Conservation (phyloP, 2,329 filamentous ascomycete species). For the Nannizzia gypsea region DNA sequence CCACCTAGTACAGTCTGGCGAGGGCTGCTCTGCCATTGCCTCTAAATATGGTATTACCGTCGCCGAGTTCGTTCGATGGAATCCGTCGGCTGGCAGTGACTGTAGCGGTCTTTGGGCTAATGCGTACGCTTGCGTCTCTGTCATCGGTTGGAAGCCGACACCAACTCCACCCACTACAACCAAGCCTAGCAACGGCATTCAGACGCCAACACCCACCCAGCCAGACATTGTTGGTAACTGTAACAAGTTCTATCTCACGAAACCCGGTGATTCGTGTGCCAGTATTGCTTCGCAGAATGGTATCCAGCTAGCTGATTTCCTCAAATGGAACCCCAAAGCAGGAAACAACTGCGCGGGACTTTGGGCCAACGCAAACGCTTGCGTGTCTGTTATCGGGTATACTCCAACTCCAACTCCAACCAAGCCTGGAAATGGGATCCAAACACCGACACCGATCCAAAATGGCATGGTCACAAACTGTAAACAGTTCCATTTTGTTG, state of each 20-base stretch:
- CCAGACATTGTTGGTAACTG: slow-evolving; percentile 14
- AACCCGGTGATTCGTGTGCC: slow-evolving; percentile 16
- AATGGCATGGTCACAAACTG: slow-evolving; percentile 17
- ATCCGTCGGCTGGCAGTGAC: background rate
- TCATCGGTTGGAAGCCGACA: slow-evolving; percentile 1
- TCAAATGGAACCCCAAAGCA: slow-evolving; percentile 18
- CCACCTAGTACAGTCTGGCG: background rate
- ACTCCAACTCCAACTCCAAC: background rate
- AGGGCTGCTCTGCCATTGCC: background rate
- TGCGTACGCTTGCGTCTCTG: slow-evolving; percentile 2
- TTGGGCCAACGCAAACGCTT: too few relatives aligned
- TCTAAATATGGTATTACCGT: background rate
- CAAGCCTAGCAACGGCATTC: background rate
- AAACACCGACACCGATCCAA: slow-evolving; percentile 10
- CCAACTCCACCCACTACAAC: too few relatives aligned
- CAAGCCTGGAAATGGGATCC: background rate
- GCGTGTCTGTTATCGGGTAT: too few relatives aligned
- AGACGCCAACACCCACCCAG: slow-evolving; percentile 12
- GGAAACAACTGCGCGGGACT: slow-evolving; percentile 11
- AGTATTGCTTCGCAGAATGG: slow-evolving; percentile 15
- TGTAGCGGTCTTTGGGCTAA: background rate
- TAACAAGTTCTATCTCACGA: slow-evolving; percentile 9
- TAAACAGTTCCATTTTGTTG: slow-evolving; percentile 17
- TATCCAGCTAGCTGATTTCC: slow-evolving; percentile 14
- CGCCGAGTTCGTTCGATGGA: background rate